phyloP scores from a whole-genome alignment of 352 stramenopile species.

The Pythium scleroteichum region DNA sequence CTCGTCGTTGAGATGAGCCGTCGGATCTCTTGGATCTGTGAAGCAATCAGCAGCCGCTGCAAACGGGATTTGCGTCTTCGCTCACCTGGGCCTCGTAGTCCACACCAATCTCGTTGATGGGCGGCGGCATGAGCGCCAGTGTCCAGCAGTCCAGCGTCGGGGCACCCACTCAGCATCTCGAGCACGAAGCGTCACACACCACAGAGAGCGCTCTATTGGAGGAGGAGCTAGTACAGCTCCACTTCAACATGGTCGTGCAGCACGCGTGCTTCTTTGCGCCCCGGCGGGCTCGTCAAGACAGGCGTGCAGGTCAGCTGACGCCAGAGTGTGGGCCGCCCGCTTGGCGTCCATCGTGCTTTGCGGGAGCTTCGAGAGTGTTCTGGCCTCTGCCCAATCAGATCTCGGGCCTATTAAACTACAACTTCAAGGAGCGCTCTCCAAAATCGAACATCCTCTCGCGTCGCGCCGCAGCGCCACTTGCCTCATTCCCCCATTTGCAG shows the following conservation, averaged over 20 bases:
- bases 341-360: too few relatives aligned
- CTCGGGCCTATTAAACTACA: slow-evolving; percentile 17
- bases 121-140: slow-evolving; percentile 40
- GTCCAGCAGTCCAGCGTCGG: neutral
- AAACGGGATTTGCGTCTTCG: neutral
- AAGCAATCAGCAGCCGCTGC: neutral
- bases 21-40: slow-evolving; percentile 76
- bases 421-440: slow-evolving; percentile 10
- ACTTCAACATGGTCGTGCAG: slow-evolving; percentile 14
- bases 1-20: slow-evolving; percentile 73
- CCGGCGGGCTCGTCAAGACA: too few relatives aligned
- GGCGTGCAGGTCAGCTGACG: too few relatives aligned
- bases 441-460: neutral
- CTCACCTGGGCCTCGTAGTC: slow-evolving; percentile 69
- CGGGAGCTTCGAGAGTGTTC: neutral
- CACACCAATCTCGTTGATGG: slow-evolving; percentile 69
- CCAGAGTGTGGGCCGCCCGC: neutral
- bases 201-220: slow-evolving; percentile 8
- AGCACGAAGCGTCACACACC: slow-evolving; percentile 2
- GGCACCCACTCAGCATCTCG: too few relatives aligned
- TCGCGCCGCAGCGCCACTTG: too few relatives aligned
- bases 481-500: slow-evolving; percentile 13
- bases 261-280: too few relatives aligned
- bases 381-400: slow-evolving; percentile 19
- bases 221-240: neutral